Base-by-base conservation (phyloP, 257 asterid species). In the Henckelia pumila region DNA sequence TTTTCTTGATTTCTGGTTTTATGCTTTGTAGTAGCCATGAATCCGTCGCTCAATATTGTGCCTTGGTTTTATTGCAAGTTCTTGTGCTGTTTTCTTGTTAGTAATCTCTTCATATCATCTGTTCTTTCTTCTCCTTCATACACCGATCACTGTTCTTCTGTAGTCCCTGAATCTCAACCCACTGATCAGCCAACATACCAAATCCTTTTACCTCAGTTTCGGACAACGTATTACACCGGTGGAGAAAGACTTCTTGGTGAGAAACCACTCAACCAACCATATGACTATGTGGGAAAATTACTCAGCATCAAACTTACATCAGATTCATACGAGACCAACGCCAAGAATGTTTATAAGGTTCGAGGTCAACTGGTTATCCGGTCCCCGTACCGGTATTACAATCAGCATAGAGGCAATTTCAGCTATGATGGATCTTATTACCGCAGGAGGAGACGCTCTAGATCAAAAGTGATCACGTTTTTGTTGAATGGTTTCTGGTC, bases 301-400 rank as follows among this genome's bases (percentile, higher is more conserved):
- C 50, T 86, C 16, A 8, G 65, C 0, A 78, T 89, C 21, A 68
- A 66, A 11, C 8, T 75, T 53, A 21, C 9, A 8, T 53, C 66
- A 5, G 72, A 69, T 13, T 22, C 20, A 75, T 64, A 75, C 14
- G n/a, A 69, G 32, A 88, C 96, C 16, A 49, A 8, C 13, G 17
- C 55, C 21, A 0, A 26, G 0, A 88, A 83, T 22, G 59, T 78
- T 61, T 81, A 79, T 78, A 77, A 65, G 52, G 63, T 86, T 20
- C 73, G 77, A 58, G 96, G 81, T 8, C 11, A 6, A 64, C 53
- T 88, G 23, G 1, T 0, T 56, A 61, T 88, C 69, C 79, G 66
- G 19, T 21, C 33, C 13, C 80, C 77, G 0, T 21, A 35, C 67
- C 0, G 1, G 24, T 19, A 40, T 56, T 71, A 8, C 19, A 2